Conservation (phyloP, 345 rosid genomes). For the Mangifera indica region DNA sequence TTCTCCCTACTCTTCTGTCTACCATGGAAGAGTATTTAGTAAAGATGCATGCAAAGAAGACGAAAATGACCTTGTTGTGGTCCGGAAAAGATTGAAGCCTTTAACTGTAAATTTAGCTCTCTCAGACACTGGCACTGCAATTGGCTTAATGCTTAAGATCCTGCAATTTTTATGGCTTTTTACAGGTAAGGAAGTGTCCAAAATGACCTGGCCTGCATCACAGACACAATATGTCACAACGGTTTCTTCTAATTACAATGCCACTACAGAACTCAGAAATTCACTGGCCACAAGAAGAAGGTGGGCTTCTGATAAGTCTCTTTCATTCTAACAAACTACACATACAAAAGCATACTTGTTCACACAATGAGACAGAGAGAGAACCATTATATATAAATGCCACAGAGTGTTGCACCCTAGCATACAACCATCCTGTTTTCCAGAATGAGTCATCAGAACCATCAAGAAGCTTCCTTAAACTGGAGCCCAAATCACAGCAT, state of each 20-base stretch:
- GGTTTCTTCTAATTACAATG: slow-evolving; percentile 7
- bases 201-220: slow-evolving; percentile 59
- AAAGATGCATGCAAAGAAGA: slow-evolving; percentile 11
- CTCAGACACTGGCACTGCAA: slow-evolving; percentile 52
- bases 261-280: slow-evolving; percentile 7
- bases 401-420: slow-evolving; percentile 51
- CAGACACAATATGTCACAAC: slow-evolving; percentile 21
- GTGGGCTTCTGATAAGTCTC: not conserved
- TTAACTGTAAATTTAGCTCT: slow-evolving; percentile 47
- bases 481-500: slow-evolving; percentile 50
- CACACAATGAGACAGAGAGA: not conserved
- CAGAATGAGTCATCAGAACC: slow-evolving; percentile 54
- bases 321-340: not conserved
- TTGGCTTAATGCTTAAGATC: slow-evolving; percentile 58
- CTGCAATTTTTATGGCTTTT: slow-evolving; percentile 43
- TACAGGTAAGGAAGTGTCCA: slow-evolving; percentile 45
- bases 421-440: slow-evolving; percentile 62
- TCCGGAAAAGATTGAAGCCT: slow-evolving; percentile 52
- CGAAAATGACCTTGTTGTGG: slow-evolving; percentile 43
- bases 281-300: slow-evolving; percentile 1
- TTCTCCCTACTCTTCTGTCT: not conserved
- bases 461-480: slow-evolving; percentile 55
- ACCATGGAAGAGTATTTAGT: not conserved
- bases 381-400: slow-evolving; percentile 60
- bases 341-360: not conserved